phyloP scores from a whole-genome alignment of 2,329 filamentous ascomycete species.

The Hypoxylon sp. region DNA sequence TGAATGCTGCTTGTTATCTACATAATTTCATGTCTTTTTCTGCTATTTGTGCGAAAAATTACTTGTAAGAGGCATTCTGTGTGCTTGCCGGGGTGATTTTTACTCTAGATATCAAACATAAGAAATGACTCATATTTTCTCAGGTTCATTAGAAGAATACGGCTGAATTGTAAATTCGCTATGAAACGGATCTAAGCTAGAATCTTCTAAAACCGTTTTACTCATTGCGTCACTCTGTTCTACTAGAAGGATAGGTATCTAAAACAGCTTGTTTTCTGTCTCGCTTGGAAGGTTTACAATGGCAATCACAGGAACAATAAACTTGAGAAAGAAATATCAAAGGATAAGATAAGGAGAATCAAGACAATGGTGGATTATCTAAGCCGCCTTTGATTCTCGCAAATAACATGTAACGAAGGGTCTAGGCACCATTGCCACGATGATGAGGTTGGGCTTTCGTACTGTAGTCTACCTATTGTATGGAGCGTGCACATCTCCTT shows the following conservation, averaged over 20 bases:
- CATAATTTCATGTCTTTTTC: not conserved
- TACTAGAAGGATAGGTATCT: not conserved
- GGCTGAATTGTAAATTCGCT: not conserved
- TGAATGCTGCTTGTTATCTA: not conserved
- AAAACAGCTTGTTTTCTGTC: constrained; percentile 1
- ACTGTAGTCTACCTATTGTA: not conserved
- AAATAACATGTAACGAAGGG: constrained; percentile 9
- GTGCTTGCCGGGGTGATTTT: not conserved
- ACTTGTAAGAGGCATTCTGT: not conserved
- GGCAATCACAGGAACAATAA: constrained; percentile 3
- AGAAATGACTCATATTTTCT: not conserved
- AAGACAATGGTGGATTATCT: constrained; percentile 12
- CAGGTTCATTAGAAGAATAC: not conserved
- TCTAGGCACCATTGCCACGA: constrained; percentile 16
- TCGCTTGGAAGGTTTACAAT: not conserved
- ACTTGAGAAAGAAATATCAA: constrained; percentile 1
- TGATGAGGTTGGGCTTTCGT: constrained; percentile 4
- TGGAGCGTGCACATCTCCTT: not conserved
- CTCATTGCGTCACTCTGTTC: not conserved
- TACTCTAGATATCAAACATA: too few species aligned
- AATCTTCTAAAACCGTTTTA: constrained; percentile 20
- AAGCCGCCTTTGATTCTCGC: constrained; percentile 8
- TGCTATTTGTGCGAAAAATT: not conserved
- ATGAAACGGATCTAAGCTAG: constrained; percentile 2
- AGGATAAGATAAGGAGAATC: constrained; percentile 7